Evolutionary conservation across 192 early-diverging fungal species (phyloP), one percentile per base, ranked within the genome.

Genomic region (Umbelopsis ramanniana): DNA sequence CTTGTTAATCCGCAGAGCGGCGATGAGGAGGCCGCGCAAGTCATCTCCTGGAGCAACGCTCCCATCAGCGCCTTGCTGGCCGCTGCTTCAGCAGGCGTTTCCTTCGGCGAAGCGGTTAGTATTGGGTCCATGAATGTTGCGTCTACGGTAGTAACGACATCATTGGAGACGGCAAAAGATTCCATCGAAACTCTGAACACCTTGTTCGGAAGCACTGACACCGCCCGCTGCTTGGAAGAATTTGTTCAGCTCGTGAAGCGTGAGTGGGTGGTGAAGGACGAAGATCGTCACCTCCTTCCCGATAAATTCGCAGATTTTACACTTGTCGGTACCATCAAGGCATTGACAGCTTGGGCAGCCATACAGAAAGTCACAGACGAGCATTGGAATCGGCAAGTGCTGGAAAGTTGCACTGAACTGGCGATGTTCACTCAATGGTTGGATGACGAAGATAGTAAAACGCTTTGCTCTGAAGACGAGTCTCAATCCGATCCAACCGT

Each of bases 321-420:
- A 12, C 48, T 73, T 14, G 47, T 83, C 35, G 77, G 76, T 19
- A 72, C 79, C 1, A 76, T 85, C 43, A 80, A 80, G 5, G 46
- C 80, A 8, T 67, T 86, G 66, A 80, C 81, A 60, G 84, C 82
- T 7, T 86, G 81, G 75, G 67, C 81, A 6, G 76, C 77, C 7
- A 68, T 86, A 21, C 81, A 86, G 72, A 75, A 75, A 52, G 74
- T 81, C 21, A 86, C 82, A 0, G 71, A 54, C 10, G 67, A 78
- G 10, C 47, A 46, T 1, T 80, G 78, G 82, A 78, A 83, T 69
- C 14, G 46, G 57, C 19, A 72, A 72, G 14, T 72, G 70, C 24
- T 73, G 75, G 21, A 47, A 67, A 0, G 29, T 76, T 37, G 69
- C 72, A 38, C 74, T 67, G 10, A 74, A 72, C 24, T 82, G 70